Evolutionary conservation across 345 rosid species (phyloP).

Genomic region (Eucalyptus urophylla): DNA sequence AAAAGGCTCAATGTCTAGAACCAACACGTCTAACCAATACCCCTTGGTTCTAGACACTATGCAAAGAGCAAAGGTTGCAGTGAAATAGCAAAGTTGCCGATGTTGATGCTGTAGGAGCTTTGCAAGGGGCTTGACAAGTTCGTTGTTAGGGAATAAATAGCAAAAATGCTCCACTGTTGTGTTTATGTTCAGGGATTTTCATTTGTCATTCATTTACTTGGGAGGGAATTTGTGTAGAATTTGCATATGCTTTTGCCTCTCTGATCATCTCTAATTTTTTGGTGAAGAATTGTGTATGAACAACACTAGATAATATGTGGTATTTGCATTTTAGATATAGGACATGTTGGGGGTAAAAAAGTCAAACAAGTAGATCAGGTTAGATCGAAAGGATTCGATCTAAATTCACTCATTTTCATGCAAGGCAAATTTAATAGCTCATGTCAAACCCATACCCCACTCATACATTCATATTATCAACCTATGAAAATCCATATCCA

Average conservation of each 20-base stretch:
- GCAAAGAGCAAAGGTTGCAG: neutral
- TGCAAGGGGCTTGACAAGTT: conserved; percentile 60
- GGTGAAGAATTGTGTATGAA: no score
- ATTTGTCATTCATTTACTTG: neutral
- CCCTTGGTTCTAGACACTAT: no score
- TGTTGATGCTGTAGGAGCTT: conserved; percentile 49
- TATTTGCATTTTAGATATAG: no score
- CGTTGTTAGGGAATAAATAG: conserved; percentile 75
- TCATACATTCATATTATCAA: neutral
- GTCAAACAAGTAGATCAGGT: no score
- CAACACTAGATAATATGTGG: no score
- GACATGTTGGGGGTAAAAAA: no score
- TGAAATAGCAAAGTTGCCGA: conserved; percentile 26
- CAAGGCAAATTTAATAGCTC: no score
- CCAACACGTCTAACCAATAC: no score
- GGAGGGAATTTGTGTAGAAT: no score
- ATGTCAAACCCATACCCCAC: neutral
- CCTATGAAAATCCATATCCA: neutral
- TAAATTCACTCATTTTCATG: no score
- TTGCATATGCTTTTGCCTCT: neutral
- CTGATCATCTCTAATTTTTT: no score
- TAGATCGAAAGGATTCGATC: fast-evolving
- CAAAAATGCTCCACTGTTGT: conserved; percentile 40
- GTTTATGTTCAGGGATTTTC: neutral
- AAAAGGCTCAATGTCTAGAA: no score